Evolutionary conservation across 805 yeast species (phyloP), one percentile per base, ranked within the genome.

Genomic region (Candida montana): DNA sequence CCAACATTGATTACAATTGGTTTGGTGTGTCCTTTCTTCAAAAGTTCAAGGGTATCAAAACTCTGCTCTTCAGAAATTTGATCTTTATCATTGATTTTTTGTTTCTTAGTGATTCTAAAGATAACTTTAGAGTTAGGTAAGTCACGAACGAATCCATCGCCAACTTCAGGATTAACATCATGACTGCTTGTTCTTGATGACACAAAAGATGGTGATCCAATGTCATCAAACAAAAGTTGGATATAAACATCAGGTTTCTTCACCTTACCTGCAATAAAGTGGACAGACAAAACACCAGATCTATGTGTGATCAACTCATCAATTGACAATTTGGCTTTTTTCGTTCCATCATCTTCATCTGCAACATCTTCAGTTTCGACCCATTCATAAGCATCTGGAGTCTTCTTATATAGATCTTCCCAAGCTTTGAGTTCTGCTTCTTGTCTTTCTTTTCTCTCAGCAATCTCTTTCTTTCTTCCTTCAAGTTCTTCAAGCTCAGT

Each of bases 91-190:
- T 61, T 68, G 12, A 76, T 78, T 27, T 69, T 68, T 16, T 68
- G 70, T 39, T 67, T 73, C 42, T 71, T 74, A 2, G 84, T 61
- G n/a, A 79, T 56, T 58, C 91, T 71, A 48, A 85, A 63, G 29
- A 77, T 61, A 33, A 77, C 48, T 36, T 61, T 67, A 29, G 89
- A 81, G 56, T 83, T 71, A 32, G 74, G 72, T 52, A 85, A 69
- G 58, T 85, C 93, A 59, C 95, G 75, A 37, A 85, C 68, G 50
- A 83, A 83, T 0, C 75, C 75, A 45, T 72, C 76, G 17, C 80
- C 83, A 19, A 62, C 57, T n/a, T 77, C 75, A 13, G 71, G 55
- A 19, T 69, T 54, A 24, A 83, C 58, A 11, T 47, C 56, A 38
- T 72, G 71, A 26, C 75, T 75, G 24, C 62, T 69, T 2, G 78